Percentiles rank a stretch among this genome's conserved stretches.
Conservation (phyloP, 2,329 filamentous ascomycete species). For the Atkinsonella hypoxylon region DNA sequence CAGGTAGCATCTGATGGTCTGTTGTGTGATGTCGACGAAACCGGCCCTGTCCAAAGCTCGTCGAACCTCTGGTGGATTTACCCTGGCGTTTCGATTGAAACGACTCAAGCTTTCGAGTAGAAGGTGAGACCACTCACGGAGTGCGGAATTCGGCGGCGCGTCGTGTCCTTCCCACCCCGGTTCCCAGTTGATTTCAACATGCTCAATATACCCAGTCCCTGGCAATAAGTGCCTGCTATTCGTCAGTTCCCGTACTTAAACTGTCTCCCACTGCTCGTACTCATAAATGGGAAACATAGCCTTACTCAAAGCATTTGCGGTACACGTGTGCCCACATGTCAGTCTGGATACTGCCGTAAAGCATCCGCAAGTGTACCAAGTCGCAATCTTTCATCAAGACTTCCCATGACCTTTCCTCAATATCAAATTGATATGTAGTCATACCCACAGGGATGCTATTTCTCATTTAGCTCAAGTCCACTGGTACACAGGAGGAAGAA, state of each 20-base stretch:
- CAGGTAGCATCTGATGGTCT: slow-evolving; percentile 56
- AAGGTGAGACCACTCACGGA: slow-evolving; percentile 58
- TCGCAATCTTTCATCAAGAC: slow-evolving; percentile 47
- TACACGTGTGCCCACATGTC: slow-evolving; percentile 61
- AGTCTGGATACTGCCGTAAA: slow-evolving; percentile 63
- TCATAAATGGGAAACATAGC: slow-evolving; percentile 5
- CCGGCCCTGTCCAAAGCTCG: slow-evolving; percentile 55
- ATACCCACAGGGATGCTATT: slow-evolving; percentile 55
- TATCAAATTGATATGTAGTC: slow-evolving; percentile 50
- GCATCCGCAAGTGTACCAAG: slow-evolving; percentile 70
- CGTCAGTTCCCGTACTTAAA: background rate
- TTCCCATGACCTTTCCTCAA: slow-evolving; percentile 59
- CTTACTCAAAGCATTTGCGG: slow-evolving; percentile 53
- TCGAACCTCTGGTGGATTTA: slow-evolving; percentile 37
- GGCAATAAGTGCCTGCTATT: slow-evolving; percentile 62
- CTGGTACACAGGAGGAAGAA: no score
- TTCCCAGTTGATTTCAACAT: slow-evolving; percentile 77
- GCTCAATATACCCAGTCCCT: slow-evolving; percentile 65
- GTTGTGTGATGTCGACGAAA: slow-evolving; percentile 68
- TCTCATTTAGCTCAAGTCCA: slow-evolving; percentile 9
- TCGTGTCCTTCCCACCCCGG: slow-evolving; percentile 60
- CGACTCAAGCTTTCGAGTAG: slow-evolving; percentile 56
- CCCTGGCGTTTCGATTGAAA: slow-evolving; percentile 52
- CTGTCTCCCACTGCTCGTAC: background rate
- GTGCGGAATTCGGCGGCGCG: slow-evolving; percentile 41